These are phyloP conservation scores for Xylaria venustula DNA, from an alignment of 495 filamentous ascomycete genomes.

Conservation along the genomic window DNA sequence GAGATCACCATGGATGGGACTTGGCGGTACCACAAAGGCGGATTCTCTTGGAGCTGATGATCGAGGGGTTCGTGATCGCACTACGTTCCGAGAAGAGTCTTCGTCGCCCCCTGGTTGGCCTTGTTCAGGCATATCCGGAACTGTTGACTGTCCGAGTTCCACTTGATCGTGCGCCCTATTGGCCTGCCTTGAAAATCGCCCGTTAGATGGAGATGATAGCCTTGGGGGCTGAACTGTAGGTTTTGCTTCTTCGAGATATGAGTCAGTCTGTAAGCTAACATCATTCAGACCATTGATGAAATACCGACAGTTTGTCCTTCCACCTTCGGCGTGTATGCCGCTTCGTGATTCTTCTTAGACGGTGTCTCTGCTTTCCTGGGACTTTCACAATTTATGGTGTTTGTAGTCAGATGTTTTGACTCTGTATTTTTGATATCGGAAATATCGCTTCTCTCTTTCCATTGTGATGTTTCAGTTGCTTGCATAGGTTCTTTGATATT, in stretches of 20 bases:
- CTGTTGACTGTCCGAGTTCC: not conserved
- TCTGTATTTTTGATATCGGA: not conserved
- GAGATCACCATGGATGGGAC: not conserved
- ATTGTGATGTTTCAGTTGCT: not conserved
- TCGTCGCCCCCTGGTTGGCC: not conserved
- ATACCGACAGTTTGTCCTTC: slow-evolving; percentile 7
- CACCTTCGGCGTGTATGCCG: not conserved
- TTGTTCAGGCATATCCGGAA: slow-evolving; percentile 3
- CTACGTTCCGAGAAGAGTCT: not conserved
- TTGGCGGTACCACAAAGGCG: not conserved
- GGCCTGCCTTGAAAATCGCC: not conserved
- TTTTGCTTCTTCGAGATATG: not conserved
- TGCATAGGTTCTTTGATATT: not conserved
- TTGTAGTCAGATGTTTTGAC: not conserved
- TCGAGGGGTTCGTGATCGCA: not conserved
- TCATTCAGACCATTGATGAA: slow-evolving; percentile 1
- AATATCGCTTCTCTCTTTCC: not conserved
- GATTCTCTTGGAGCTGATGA: not conserved
- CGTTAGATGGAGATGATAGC: slow-evolving; percentile 10
- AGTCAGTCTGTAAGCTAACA: not conserved
- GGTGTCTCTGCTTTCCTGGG: not conserved
- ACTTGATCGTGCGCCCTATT: not conserved
- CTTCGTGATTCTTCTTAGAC: not conserved
- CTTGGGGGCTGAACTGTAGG: not conserved
- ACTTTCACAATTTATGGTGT: not conserved